These are phyloP conservation scores for Flaveria robusta DNA, from an alignment of 129 eudicot species.

Conservation along the genomic window DNA sequence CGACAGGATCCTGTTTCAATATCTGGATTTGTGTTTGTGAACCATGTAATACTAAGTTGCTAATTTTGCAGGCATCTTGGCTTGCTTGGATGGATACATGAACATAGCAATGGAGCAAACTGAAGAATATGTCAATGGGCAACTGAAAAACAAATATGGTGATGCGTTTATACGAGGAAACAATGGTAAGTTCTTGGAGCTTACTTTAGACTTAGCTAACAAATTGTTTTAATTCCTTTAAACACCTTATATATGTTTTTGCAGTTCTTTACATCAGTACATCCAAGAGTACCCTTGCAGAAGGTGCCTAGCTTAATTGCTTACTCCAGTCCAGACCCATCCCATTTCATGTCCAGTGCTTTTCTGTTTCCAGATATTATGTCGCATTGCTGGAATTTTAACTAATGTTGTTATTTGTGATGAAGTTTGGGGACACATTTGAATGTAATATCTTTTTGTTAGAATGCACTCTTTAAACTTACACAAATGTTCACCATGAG, in stretches of 20 bases:
- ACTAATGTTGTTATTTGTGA: slow-evolving; percentile 16
- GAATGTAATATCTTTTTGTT: slow-evolving; percentile 18
- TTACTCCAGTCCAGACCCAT: slow-evolving; percentile 5
- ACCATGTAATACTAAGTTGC: not conserved
- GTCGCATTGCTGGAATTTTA: not conserved
- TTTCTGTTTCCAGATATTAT: slow-evolving; percentile 18
- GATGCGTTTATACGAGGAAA: slow-evolving; percentile 98
- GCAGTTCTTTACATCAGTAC: slow-evolving; percentile 99
- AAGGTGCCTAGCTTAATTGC: slow-evolving; percentile 57
- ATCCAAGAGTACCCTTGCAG: slow-evolving; percentile 81
- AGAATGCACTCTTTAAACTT: too few relatives aligned
- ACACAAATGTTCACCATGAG: too few relatives aligned
- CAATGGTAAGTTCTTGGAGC: slow-evolving; percentile 55
- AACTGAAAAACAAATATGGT: slow-evolving; percentile 90
- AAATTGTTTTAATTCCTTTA: not conserved
- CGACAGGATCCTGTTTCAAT: not conserved
- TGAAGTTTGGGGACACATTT: slow-evolving; percentile 22
- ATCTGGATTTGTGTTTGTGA: not conserved
- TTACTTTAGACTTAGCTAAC: not conserved
- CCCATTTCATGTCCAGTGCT: slow-evolving; percentile 17
- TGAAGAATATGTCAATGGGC: slow-evolving; percentile 96
- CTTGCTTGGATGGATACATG: slow-evolving; percentile 97
- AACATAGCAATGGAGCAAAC: slow-evolving; percentile 99
- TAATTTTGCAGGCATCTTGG: slow-evolving; percentile 68
- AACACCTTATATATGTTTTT: slow-evolving; percentile 6